Conservation (phyloP, 441 rosid species). For the Gossypium gossypioides region DNA sequence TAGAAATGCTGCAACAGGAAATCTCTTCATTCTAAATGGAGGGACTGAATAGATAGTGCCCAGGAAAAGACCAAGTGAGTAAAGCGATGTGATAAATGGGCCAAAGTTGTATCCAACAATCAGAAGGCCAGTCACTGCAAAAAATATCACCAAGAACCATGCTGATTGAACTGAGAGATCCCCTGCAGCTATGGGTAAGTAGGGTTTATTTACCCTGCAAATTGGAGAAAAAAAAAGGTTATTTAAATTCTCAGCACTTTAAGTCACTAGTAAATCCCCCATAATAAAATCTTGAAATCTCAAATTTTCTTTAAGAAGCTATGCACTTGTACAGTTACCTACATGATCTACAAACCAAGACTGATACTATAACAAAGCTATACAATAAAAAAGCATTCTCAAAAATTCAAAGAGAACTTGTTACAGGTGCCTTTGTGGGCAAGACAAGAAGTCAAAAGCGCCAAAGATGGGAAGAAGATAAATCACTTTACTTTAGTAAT, state of each 20-base stretch:
- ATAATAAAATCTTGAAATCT: neutral
- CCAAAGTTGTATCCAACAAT: slow-evolving; percentile 76
- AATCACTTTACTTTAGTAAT: too few species aligned
- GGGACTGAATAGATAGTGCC: slow-evolving; percentile 97
- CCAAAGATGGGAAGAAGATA: too few species aligned
- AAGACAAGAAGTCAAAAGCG: too few species aligned
- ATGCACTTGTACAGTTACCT: neutral
- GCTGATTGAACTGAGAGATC: slow-evolving; percentile 88
- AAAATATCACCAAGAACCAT: slow-evolving; percentile 72
- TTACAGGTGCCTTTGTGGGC: too few species aligned
- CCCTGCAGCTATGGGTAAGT: slow-evolving; percentile 95
- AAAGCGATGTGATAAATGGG: slow-evolving; percentile 68
- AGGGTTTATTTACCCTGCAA: slow-evolving; percentile 96
- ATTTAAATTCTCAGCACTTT: neutral
- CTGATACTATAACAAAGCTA: neutral
- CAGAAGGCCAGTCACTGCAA: slow-evolving; percentile 59
- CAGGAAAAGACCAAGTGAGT: slow-evolving; percentile 70
- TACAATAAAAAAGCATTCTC: neutral
- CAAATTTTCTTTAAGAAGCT: neutral
- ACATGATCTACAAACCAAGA: neutral
- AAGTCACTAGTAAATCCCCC: neutral
- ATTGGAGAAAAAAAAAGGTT: slow-evolving; percentile 11
- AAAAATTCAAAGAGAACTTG: neutral
- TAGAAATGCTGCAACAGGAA: slow-evolving; percentile 81
- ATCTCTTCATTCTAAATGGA: slow-evolving; percentile 88